Conservation (phyloP, 192 early-diverging fungal species). For the Coemansia sp. region DNA sequence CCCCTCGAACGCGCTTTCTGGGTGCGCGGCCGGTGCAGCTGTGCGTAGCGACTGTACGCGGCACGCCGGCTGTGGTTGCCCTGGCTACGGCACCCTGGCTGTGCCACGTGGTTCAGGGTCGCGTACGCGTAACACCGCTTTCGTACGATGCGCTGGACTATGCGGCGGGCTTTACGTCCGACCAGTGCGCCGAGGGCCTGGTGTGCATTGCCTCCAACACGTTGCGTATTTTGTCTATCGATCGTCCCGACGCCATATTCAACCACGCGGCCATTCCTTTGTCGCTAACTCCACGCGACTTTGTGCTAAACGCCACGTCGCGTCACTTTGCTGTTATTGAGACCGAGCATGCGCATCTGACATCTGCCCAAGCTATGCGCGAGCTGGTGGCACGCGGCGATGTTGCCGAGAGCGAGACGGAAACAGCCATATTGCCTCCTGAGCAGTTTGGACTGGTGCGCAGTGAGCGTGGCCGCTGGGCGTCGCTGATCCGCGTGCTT, state of each 20-base stretch:
- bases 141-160: slow-evolving; percentile 82
- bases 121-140: slow-evolving; percentile 78
- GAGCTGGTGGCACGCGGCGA: not conserved
- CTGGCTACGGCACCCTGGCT: slow-evolving; percentile 88
- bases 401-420: not conserved
- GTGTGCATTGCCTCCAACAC: slow-evolving; percentile 85
- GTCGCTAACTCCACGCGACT: slow-evolving; percentile 82
- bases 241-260: slow-evolving; percentile 76
- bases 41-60: slow-evolving; percentile 66
- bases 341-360: slow-evolving; percentile 64
- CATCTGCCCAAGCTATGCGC: not conserved
- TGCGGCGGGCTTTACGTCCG: slow-evolving; percentile 78
- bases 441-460: slow-evolving; percentile 79
- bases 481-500: slow-evolving; percentile 78
- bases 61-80: slow-evolving; percentile 74
- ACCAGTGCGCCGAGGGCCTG: slow-evolving; percentile 84
- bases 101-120: slow-evolving; percentile 72
- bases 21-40: slow-evolving; percentile 84
- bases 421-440: slow-evolving; percentile 58
- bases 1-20: slow-evolving; percentile 80
- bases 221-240: slow-evolving; percentile 82
- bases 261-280: slow-evolving; percentile 84
- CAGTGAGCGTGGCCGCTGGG: slow-evolving; percentile 72
- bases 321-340: slow-evolving; percentile 90
- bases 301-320: slow-evolving; percentile 69